Evolutionary conservation across 1,284 basidiomycete genomes (phyloP).

Genomic region (Trichosporon sp.): DNA sequence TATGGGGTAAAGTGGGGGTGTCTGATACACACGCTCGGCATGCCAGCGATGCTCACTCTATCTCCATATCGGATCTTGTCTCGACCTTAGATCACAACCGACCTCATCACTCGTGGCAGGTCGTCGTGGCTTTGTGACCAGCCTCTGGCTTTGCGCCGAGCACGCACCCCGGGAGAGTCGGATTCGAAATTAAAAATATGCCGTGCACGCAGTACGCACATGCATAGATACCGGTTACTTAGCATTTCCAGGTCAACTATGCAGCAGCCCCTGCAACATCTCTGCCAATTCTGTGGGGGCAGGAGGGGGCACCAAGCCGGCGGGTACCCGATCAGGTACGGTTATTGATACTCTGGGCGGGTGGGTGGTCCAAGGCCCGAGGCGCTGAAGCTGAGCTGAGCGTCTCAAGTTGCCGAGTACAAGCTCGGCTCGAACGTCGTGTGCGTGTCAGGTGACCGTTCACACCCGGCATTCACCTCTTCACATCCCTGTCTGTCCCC

Average conservation of each 20-base stretch:
- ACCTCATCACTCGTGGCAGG: neutral
- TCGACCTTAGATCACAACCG: neutral
- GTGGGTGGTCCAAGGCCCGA: neutral
- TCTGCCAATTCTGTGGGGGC: neutral
- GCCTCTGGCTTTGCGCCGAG: neutral
- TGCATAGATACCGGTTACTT: conserved; percentile 3
- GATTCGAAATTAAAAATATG: neutral
- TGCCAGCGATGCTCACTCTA: too few relatives aligned
- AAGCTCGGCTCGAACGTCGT: conserved; percentile 1
- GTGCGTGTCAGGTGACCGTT: neutral
- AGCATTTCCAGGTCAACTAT: neutral
- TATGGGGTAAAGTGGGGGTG: neutral
- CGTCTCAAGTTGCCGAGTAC: neutral
- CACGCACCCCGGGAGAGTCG: neutral
- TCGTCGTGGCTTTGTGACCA: neutral
- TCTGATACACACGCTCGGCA: neutral
- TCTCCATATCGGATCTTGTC: conserved; percentile 3
- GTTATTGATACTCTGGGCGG: neutral
- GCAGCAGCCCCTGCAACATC: neutral
- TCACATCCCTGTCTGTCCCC: neutral
- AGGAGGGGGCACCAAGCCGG: neutral
- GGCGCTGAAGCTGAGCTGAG: too few relatives aligned
- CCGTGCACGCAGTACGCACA: conserved; percentile 1
- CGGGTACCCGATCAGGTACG: neutral
- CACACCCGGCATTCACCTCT: neutral